These are phyloP conservation scores for Neofusicoccum parvum DNA, from an alignment of 2,329 filamentous ascomycete species.

Conservation along the genomic window DNA sequence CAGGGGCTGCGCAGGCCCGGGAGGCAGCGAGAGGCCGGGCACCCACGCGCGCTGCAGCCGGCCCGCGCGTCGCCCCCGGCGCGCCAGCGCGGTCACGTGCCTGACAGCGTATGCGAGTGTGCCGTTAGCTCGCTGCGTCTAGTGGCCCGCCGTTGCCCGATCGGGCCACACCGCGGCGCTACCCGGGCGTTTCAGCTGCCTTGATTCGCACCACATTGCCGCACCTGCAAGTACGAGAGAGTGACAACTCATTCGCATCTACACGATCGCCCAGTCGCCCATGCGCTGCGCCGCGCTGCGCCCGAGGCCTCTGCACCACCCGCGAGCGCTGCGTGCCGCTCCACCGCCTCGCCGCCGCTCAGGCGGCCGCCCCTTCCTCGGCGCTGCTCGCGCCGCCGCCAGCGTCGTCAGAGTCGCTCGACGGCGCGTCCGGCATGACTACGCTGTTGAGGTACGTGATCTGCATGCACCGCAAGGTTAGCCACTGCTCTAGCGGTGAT, in stretches of 20 bases:
- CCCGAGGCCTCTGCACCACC: constrained; percentile 16
- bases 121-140: too few species aligned
- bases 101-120: constrained; percentile 22
- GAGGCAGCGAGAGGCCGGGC: not conserved
- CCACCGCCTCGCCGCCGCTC: constrained; percentile 26
- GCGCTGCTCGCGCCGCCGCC: constrained; percentile 25
- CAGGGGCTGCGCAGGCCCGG: not conserved
- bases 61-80: not conserved
- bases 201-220: constrained; percentile 21
- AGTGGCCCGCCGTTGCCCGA: not conserved
- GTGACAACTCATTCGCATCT: constrained; percentile 18
- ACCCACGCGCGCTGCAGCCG: not conserved
- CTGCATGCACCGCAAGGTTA: constrained; percentile 33
- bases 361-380: constrained; percentile 21
- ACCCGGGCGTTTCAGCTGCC: constrained; percentile 20
- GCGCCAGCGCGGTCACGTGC: constrained; percentile 23
- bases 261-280: constrained; percentile 12
- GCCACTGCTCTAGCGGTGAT: constrained; percentile 12
- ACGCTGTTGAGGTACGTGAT: constrained; percentile 54
- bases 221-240: constrained; percentile 18
- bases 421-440: constrained; percentile 51
- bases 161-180: constrained; percentile 10
- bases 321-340: not conserved
- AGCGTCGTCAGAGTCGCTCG: constrained; percentile 29
- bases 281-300: constrained; percentile 10